Base-by-base conservation (phyloP, 768 basidiomycete genomes). In the Suillus discolor region DNA sequence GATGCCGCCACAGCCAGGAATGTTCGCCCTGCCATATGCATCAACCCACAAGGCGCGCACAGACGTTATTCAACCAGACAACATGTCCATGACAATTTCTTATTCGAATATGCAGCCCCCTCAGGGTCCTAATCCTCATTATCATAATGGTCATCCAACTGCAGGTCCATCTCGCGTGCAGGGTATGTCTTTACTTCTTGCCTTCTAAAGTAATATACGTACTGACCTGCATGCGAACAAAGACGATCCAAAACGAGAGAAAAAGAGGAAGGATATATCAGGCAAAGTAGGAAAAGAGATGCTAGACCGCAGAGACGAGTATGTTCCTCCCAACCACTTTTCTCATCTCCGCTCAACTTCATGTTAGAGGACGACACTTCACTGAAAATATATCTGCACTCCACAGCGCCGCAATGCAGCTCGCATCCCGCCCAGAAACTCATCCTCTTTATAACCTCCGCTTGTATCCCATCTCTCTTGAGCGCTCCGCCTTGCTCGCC, bases 231-330 rank as follows among this genome's bases (percentile, higher is more conserved):
- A 45, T 36, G n/a, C 54, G n/a, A 54, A 59, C 23, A n/a, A 61
- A 67, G 83, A 84, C 67, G 84, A 85, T 55, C 73, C 77, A 20
- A 82, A 87, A 79, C 86, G 84, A 71, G 90, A 90, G 63, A 88
- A 85, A 81, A 85, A 86, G 75, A 80, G 88, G 67, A 89, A 86
- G 71, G 91, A 93, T 62, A 73, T 89, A 38, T 83, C 86, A n/a
- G 86, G 87, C 62, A 90, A 87, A 79, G 74, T 90, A 36, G 87
- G 86, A 28, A 92, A 89, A 74, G 91, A 93, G 69, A 84, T 90
- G 79, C 83, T 75, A 72, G 91, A 93, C 76, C 82, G 90, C 65
- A 80, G 89, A 70, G 91, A 92, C 74, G 91, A 92, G 92, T 92
- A 71, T 73, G 85, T 81, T 55, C 41, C 61, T 65, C 16, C 13